phyloP scores from a whole-genome alignment of 2,329 filamentous ascomycete genomes.

The Paracoccidioides lutzii region DNA sequence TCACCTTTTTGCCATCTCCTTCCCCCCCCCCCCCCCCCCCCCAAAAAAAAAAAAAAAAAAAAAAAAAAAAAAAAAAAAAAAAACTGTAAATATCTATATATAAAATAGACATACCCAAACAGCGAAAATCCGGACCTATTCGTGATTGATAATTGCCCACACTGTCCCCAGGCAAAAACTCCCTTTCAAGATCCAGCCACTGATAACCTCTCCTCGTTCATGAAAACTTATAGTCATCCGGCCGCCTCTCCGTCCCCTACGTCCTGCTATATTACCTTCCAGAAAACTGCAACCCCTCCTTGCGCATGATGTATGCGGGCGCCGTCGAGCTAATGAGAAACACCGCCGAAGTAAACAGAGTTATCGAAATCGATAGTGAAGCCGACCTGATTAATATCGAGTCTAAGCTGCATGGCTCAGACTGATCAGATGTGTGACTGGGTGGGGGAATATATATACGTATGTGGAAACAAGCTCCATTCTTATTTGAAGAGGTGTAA shows the following conservation, averaged over 20 bases:
- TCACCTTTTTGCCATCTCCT: neutral
- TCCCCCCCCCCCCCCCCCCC: no score
- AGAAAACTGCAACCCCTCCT: constrained; percentile 73
- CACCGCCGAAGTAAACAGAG: constrained; percentile 74
- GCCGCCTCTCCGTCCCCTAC: constrained; percentile 79
- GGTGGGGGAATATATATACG: no score
- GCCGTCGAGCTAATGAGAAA: constrained; percentile 94
- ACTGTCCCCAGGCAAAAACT: no score
- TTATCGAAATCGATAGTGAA: constrained; percentile 69
- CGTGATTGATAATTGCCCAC: neutral
- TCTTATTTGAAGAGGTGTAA: neutral
- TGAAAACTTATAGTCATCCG: constrained; percentile 49
- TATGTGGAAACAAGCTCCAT: neutral
- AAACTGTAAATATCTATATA: neutral
- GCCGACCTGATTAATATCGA: constrained; percentile 80
- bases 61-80: no score
- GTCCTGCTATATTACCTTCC: constrained; percentile 92
- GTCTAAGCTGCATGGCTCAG: constrained; percentile 39
- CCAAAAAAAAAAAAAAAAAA: no score
- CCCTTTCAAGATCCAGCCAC: neutral
- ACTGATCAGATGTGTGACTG: constrained; percentile 10
- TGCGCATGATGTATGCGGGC: constrained; percentile 87
- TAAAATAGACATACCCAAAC: neutral
- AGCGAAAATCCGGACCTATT: neutral
- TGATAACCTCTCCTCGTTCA: neutral